Evolutionary conservation across 1,139 yeast genomes (phyloP).

Genomic region (Suhomyces ambrosiae): DNA sequence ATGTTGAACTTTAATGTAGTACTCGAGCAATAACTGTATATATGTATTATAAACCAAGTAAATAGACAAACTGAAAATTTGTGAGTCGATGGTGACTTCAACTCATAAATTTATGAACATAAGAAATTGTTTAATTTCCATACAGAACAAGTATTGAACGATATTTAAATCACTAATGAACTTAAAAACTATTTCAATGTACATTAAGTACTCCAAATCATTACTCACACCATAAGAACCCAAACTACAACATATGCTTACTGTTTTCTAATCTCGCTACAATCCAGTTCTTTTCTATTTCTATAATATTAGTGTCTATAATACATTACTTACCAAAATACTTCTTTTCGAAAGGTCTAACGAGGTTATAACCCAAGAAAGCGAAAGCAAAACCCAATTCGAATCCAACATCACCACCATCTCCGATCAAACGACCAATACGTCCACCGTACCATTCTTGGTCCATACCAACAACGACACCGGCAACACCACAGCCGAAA

Average conservation of each 20-base stretch:
- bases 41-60: neutral
- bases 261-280: too few species aligned
- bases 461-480: conserved; percentile 83
- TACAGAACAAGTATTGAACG: too few species aligned
- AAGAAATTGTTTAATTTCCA: too few species aligned
- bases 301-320: conserved; percentile 25
- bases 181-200: too few species aligned
- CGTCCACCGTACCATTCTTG: conserved; percentile 84
- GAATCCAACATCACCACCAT: conserved; percentile 87
- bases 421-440: conserved; percentile 63
- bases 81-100: neutral
- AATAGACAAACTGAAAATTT: neutral
- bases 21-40: conserved; percentile 2
- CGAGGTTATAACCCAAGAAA: conserved; percentile 59
- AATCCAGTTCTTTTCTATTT: too few species aligned
- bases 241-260: too few species aligned
- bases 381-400: conserved; percentile 76
- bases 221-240: too few species aligned
- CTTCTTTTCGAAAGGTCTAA: conserved; percentile 72
- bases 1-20: conserved; percentile 10
- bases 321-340: conserved; percentile 44
- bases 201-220: too few species aligned
- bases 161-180: too few species aligned
- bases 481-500: conserved; percentile 81
- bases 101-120: neutral